Evolutionary conservation across 2,329 filamentous ascomycete genomes (phyloP).

Genomic region (Plenodomus biglobosus): DNA sequence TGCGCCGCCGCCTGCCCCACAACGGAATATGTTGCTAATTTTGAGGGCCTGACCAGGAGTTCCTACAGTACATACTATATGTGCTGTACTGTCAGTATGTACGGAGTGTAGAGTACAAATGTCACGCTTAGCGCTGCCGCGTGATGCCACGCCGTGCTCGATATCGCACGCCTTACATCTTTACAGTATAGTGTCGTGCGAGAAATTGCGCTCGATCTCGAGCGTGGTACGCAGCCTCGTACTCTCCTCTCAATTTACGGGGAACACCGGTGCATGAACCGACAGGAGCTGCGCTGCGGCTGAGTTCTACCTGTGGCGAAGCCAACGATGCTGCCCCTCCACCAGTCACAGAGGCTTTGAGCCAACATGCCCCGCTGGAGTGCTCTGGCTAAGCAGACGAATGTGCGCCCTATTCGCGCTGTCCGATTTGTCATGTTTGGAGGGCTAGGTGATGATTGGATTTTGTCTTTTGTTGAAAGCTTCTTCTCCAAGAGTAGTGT

Average conservation of each 20-base stretch:
- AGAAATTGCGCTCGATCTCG: neutral
- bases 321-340: neutral
- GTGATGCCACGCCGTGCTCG: conserved; percentile 2
- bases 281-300: conserved; percentile 12
- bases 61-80: too few relatives aligned
- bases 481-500: too few relatives aligned
- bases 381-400: too few relatives aligned
- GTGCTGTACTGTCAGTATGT: too few relatives aligned
- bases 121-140: conserved; percentile 8
- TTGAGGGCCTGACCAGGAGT: conserved; percentile 6
- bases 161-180: neutral
- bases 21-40: conserved; percentile 20
- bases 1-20: conserved; percentile 13
- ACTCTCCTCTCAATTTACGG: neutral
- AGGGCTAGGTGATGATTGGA: too few relatives aligned
- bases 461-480: too few relatives aligned
- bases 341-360: neutral
- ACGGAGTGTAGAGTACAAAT: too few relatives aligned
- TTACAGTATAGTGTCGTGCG: neutral
- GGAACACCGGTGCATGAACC: conserved; percentile 8
- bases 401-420: too few relatives aligned
- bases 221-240: conserved; percentile 7
- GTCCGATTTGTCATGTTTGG: too few relatives aligned
- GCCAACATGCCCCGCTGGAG: too few relatives aligned
- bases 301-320: conserved; percentile 2